Base-by-base conservation (phyloP, 805 yeast genomes). In the Yarrowia divulgata region DNA sequence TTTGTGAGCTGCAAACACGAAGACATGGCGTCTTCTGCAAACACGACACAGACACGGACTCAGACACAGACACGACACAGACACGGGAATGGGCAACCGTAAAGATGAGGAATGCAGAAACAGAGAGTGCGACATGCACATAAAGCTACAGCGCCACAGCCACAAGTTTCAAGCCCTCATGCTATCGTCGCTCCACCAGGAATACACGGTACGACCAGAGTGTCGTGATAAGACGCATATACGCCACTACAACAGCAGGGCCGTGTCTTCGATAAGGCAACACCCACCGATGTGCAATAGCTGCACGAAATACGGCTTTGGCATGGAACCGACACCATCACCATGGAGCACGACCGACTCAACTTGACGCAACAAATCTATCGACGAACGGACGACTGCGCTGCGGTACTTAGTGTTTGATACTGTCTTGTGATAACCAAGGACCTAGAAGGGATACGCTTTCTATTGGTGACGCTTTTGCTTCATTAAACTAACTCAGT, bases 401-500 rank as follows among this genome's bases (percentile, higher is more conserved):
- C 29, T 4, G 29, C 14, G 43, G 16, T 40, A 16, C 43, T 40
- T 14, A 0, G 18, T 13, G 18, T 16, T 16, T 23, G 29, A 23
- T 23, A 23, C 3, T 23, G 29, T 23, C 29, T 23, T 23, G 29
- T 23, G 29, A 23, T 23, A 23, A 23, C 29, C 29, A 23, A 23
- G 29, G 29, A 23, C 29, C 4, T 4, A 4, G 29, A 23, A 23
- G 29, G 4, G 29, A 23, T 23, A 23, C 29, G 2, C 29, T 23
- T 4, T 23, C 2, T 23, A 23, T 23, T 23, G 29, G 29, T 23
- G 4, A 23, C 29, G 29, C 29, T 23, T 23, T 23, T 2, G 2
- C 29, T 23, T 23, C 29, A 23, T 23, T 23, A 23, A 23, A 23
- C 66, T 60, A 60, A 60, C 66, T 23, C 52, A 60, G 66, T 43